phyloP scores from a whole-genome alignment of 805 yeast genomes.

The Starmerella scarabaei region DNA sequence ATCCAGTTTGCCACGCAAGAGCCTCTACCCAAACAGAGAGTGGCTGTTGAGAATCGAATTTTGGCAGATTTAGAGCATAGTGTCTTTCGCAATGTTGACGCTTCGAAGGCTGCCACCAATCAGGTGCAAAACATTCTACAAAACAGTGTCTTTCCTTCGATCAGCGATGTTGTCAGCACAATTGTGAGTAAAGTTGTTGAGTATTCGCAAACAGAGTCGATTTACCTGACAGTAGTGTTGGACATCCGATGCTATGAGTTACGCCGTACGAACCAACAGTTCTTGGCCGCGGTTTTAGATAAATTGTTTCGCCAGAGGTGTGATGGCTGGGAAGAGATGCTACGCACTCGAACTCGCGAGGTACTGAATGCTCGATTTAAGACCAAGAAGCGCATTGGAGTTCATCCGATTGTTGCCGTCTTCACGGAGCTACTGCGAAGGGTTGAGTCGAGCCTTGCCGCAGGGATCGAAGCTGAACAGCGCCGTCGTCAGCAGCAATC shows the following conservation, averaged over 20 bases:
- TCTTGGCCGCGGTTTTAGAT: constrained; percentile 37
- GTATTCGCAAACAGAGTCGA: constrained; percentile 32
- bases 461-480: constrained; percentile 7
- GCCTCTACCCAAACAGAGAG: constrained; percentile 3
- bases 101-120: constrained; percentile 4
- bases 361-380: constrained; percentile 31
- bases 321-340: constrained; percentile 45
- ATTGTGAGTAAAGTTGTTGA: constrained; percentile 18
- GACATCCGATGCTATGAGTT: constrained; percentile 31
- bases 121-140: constrained; percentile 5
- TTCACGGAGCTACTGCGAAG: constrained; percentile 31
- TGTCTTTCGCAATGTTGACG: constrained; percentile 1
- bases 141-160: constrained; percentile 4
- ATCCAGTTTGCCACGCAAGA: not conserved
- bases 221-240: constrained; percentile 33
- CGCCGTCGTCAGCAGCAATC: not conserved
- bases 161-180: not conserved
- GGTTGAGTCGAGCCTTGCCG: constrained; percentile 11
- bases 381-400: constrained; percentile 31
- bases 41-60: not conserved
- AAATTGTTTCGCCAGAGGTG: constrained; percentile 41
- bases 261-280: constrained; percentile 52
- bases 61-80: not conserved
- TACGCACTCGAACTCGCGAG: constrained; percentile 39
- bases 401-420: constrained; percentile 35